Percentiles rank a stretch among this genome's conserved stretches.
These are phyloP conservation scores for Senna tora DNA, from an alignment of 306 rosid genomes.

Conservation along the genomic window DNA sequence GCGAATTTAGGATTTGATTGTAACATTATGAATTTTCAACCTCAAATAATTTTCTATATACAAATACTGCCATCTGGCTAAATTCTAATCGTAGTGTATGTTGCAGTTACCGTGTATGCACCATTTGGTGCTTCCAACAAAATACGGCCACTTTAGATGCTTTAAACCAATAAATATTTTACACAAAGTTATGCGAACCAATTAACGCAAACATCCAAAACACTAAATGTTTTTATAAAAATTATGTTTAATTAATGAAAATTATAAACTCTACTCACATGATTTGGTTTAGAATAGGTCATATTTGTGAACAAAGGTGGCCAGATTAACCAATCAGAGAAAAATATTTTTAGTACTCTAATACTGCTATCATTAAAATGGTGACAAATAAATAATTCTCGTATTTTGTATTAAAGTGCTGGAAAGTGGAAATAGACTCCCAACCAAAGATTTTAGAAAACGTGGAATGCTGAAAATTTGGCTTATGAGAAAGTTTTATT, in stretches of 20 bases:
- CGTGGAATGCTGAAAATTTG: background rate
- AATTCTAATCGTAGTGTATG: background rate
- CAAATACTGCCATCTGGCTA: background rate
- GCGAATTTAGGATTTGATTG: background rate
- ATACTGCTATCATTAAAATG: too few species aligned
- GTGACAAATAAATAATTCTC: too few species aligned
- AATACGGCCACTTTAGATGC: too few species aligned
- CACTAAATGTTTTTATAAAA: background rate
- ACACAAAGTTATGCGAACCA: background rate
- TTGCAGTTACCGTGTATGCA: background rate
- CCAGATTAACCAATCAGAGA: background rate
- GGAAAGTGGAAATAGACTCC: too few species aligned
- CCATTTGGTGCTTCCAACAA: background rate
- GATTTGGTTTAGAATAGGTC: background rate
- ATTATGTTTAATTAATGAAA: background rate
- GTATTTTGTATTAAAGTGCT: too few species aligned
- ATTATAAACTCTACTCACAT: background rate
- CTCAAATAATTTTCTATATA: background rate
- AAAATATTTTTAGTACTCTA: too few species aligned
- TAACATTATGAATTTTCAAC: background rate
- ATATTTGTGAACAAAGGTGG: background rate
- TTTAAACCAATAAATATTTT: too few species aligned
- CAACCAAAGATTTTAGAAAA: background rate
- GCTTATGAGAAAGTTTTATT: background rate
- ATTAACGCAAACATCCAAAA: background rate